phyloP scores from a whole-genome alignment of 805 yeast species.

The Ogataea parapolymorpha region DNA sequence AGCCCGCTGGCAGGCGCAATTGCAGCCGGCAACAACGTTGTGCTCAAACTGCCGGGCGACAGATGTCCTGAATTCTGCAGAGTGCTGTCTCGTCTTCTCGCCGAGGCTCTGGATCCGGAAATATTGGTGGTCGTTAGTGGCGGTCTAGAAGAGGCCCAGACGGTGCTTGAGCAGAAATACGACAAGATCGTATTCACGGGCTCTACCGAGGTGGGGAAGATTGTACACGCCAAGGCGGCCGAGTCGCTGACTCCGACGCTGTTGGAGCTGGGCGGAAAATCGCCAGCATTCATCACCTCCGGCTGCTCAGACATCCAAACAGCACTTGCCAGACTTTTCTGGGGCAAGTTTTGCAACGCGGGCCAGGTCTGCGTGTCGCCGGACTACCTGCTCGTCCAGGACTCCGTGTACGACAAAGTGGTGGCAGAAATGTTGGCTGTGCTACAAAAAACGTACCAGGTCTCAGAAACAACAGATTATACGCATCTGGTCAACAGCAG shows the following conservation, averaged over 20 bases:
- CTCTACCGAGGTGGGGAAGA: conserved; percentile 66
- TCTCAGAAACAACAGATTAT: conserved; percentile 38
- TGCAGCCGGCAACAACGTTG: conserved; percentile 81
- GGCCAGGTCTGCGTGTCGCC: conserved; percentile 94
- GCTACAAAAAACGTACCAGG: conserved; percentile 43
- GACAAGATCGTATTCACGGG: conserved; percentile 91
- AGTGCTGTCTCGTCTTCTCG: conserved; percentile 54
- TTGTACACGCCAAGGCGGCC: conserved; percentile 80
- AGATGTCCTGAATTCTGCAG: conserved; percentile 57
- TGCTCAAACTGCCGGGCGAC: conserved; percentile 70
- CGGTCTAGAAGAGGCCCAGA: conserved; percentile 57
- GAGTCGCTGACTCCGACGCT: conserved; percentile 75
- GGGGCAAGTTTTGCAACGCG: conserved; percentile 76
- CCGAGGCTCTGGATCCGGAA: conserved; percentile 51
- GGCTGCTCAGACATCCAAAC: conserved; percentile 42
- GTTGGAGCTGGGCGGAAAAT: conserved; percentile 89
- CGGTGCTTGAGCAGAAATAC: conserved; percentile 54
- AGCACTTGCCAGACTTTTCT: conserved; percentile 50
- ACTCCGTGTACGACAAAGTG: conserved; percentile 50
- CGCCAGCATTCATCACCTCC: conserved; percentile 72
- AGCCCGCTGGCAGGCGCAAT: conserved; percentile 74
- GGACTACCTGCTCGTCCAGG: conserved; percentile 75
- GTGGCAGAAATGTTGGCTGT: conserved; percentile 41
- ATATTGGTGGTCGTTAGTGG: conserved; percentile 69
- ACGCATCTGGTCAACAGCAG: conserved; percentile 61